Evolutionary conservation across 306 rosid genomes (phyloP).

Genomic region (Vicia sativa): DNA sequence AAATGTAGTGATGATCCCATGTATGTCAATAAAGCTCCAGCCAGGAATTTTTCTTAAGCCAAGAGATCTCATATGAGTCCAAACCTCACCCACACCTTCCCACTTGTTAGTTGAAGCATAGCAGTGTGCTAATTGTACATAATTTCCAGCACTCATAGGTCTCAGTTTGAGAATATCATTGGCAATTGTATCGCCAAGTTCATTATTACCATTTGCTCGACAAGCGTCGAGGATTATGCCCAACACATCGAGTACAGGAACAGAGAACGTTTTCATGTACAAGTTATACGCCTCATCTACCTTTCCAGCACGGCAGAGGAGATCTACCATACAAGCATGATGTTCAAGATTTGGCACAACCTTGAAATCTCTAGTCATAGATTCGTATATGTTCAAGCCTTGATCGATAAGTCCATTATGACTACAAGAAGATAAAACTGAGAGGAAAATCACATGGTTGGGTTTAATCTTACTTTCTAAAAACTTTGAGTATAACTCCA

Average conservation of each 20-base stretch:
- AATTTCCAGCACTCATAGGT: constrained; percentile 68
- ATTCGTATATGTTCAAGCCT: constrained; percentile 65
- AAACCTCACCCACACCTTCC: constrained; percentile 71
- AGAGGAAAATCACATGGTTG: constrained; percentile 70
- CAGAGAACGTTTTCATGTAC: constrained; percentile 53
- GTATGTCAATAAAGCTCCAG: constrained; percentile 71
- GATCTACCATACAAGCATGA: constrained; percentile 76
- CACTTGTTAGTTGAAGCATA: constrained; percentile 73
- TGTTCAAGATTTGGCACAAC: constrained; percentile 65
- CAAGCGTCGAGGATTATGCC: constrained; percentile 80
- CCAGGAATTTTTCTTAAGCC: constrained; percentile 81
- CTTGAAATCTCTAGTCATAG: constrained; percentile 66
- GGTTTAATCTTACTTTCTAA: constrained; percentile 57
- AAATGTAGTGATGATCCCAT: constrained; percentile 67
- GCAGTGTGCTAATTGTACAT: constrained; percentile 68
- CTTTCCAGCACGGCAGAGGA: constrained; percentile 72
- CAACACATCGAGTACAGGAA: constrained; percentile 54
- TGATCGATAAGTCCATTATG: constrained; percentile 69
- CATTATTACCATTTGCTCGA: constrained; percentile 49
- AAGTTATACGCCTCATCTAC: constrained; percentile 67
- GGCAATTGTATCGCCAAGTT: constrained; percentile 57
- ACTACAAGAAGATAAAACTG: constrained; percentile 76
- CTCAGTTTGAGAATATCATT: constrained; percentile 53
- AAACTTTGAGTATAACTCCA: constrained; percentile 60
- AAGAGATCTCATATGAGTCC: constrained; percentile 74